phyloP scores from a whole-genome alignment of 2,329 filamentous ascomycete genomes.

The Colletotrichum cuscutae region DNA sequence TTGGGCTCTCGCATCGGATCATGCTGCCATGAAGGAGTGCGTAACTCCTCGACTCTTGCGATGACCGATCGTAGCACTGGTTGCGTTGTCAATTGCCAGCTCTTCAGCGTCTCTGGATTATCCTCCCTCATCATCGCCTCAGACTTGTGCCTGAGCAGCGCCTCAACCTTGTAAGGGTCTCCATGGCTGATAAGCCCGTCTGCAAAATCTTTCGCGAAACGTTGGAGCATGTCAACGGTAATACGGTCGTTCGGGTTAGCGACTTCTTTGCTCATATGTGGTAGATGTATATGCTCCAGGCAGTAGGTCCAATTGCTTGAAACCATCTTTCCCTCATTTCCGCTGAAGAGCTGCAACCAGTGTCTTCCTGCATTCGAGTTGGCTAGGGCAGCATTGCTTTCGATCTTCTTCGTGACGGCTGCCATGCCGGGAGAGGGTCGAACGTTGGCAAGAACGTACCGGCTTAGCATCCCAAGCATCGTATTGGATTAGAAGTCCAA shows the following conservation, averaged over 20 bases:
- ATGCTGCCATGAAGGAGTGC: constrained; percentile 11
- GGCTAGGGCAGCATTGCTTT: not conserved
- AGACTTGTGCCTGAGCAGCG: not conserved
- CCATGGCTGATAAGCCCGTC: not conserved
- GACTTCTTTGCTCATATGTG: not conserved
- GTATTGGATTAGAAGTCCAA: no score
- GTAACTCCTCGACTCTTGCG: not conserved
- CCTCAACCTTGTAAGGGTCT: not conserved
- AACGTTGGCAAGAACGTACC: constrained; percentile 4
- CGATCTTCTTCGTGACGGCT: constrained; percentile 4
- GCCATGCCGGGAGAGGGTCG: not conserved
- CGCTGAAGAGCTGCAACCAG: not conserved
- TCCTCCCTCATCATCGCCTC: not conserved
- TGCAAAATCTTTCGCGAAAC: not conserved
- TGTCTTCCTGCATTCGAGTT: constrained; percentile 15
- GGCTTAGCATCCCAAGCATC: constrained; percentile 2
- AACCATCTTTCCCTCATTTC: not conserved
- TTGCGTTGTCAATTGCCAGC: constrained; percentile 11
- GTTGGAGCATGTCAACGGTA: not conserved
- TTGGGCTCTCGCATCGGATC: not conserved
- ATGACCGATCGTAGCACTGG: constrained; percentile 1
- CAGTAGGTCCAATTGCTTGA: not conserved
- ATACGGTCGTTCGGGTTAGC: not conserved
- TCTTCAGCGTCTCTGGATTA: not conserved
- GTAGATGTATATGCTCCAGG: not conserved